Base-by-base conservation (phyloP, 345 rosid species). In the Brassica carinata region DNA sequence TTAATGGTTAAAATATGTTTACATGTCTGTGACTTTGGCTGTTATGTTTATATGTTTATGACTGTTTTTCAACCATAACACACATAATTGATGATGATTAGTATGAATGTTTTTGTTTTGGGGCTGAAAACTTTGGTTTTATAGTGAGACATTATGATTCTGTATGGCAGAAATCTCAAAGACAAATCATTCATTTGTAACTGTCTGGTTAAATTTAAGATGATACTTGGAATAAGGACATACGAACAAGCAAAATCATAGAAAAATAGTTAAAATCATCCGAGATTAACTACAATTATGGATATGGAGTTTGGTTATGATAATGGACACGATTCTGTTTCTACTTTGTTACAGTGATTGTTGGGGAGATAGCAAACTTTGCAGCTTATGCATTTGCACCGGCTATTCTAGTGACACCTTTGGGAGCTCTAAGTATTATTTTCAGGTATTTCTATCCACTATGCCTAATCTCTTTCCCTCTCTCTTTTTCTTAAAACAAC, bases 371-470 rank as follows among this genome's bases (percentile, higher is more conserved):
- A 62, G 97, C 98, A 4, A 94, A 94, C 75, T 94, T 94, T 71
- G 98, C 97, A 67, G 97, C 98, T n/a, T 94, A 94, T 79, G 98
- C 97, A 64, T 94, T 67, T 77, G 98, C 98, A 69, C 98, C 98
- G 1, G 97, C 98, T 18, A 92, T 94, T 83, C 89, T 94, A 2
- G 98, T 94, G 34, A 94, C 98, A 9, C 98, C 98, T 17, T 85
- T 94, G 81, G 98, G 98, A 77, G 98, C 98, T 55, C 78, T 94
- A 66, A 94, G 98, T 79, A 94, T 94, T 72, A 94, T 94, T 80
- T 90, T 94, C 92, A 92, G 98, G 98, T 92, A 83, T 77, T 26
- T 70, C 45, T 43, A n/a, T 75, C 58, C 63, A 78, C 81, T 38
- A 15, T 57, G 61, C 59, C 34, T 66, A 27, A 55, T 73, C 18